Percentiles rank a stretch among this genome's conserved stretches.
phyloP scores from a whole-genome alignment of 345 rosid genomes.

The Eucalyptus curtisii region DNA sequence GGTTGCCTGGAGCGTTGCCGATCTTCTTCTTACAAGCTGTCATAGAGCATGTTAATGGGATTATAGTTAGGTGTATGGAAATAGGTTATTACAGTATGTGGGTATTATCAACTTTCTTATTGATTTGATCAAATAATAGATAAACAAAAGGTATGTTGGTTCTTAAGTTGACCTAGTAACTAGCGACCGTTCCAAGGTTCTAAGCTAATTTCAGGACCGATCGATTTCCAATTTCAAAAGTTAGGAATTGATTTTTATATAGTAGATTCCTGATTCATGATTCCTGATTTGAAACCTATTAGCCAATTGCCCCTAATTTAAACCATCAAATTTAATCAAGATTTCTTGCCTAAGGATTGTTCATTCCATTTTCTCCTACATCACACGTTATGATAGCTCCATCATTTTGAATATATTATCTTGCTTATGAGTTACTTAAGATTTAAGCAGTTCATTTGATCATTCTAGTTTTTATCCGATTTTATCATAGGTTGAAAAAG shows the following conservation, averaged over 20 bases:
- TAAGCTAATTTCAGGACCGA: accelerated
- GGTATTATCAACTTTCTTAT: background rate
- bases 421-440: background rate
- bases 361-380: background rate
- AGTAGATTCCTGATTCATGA: accelerated
- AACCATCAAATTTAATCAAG: background rate
- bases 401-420: background rate
- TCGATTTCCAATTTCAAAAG: accelerated
- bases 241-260: accelerated
- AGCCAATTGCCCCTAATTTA: background rate
- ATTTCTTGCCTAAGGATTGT: background rate
- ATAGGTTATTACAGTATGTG: background rate
- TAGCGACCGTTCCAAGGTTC: accelerated
- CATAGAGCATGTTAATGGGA: background rate
- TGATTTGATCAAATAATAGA: background rate
- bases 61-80: background rate
- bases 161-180: accelerated
- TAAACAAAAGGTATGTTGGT: background rate
- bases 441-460: background rate
- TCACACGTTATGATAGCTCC: background rate
- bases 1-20: no score
- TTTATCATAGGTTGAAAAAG: background rate
- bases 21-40: background rate
- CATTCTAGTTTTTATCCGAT: background rate
- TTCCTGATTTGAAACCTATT: accelerated